Base-by-base conservation (phyloP, 306 rosid genomes). In the Acacia crassicarpa region DNA sequence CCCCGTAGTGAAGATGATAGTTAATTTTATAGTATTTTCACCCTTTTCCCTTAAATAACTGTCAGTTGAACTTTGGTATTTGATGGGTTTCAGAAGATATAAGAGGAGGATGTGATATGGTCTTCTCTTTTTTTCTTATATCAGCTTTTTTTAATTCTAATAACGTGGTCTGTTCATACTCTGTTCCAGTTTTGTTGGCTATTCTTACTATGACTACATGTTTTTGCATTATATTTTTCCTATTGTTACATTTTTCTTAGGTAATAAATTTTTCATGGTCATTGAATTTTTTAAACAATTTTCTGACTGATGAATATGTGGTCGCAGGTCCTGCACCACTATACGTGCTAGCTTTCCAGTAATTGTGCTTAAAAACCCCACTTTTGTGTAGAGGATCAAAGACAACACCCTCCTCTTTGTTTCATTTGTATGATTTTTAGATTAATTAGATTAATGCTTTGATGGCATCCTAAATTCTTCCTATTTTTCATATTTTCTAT, bases 241-340 rank as follows among this genome's bases (percentile, higher is more conserved):
- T 13, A 10, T 51, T 77, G 74, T 77, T 70, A 46, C 76, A 49
- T 67, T 70, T 87, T 80, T 63, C 58, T 78, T 62, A 85, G 72
- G 23, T 48, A 76, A 79, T 81, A 75, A 74, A 76, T 86, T 67
- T 38, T 68, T 68, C 81, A 56, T 83, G 85, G 83, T 38, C 63
- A 84, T 89, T 85, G 81, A 88, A 82, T 85, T 80, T 81, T 81
- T 67, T 87, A 82, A 87, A 85, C 88, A 79, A 79, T 80, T 84
- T 90, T 85, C 92, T 91, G 87, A 93, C 88, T 67, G 85, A 84
- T 90, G 93, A 89, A 88, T 85, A 85, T 91, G 94, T 91, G 97
- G 98, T 89, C 89, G 93, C 97, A 93, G 98, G 95, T 91, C 86
- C 85, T 91, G 94, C 94, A 84, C 99, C 92, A 89, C 95, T 77